Base-by-base conservation (phyloP, 352 stramenopile genomes). In the Halophytophthora batemanensis region DNA sequence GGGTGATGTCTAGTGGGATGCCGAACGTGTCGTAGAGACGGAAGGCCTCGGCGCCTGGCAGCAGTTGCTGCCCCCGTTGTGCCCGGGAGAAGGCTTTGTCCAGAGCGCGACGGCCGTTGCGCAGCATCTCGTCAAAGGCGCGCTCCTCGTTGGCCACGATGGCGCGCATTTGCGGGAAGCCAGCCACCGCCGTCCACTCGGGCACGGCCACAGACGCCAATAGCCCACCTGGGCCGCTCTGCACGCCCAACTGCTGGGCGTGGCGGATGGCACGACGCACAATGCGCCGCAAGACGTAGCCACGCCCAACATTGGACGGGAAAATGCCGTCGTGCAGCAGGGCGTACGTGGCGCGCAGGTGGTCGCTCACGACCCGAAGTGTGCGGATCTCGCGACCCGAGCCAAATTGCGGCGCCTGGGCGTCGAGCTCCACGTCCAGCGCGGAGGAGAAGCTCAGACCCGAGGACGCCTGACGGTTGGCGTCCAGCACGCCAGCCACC, bases 221-320 rank as follows among this genome's bases (percentile, higher is more conserved):
- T 7, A 62, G 60, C 15, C 58, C 53, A 43, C 66, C 58, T 29
- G 57, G 47, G 14, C 66, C 63, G 42, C 68, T 45, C 2, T 66
- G 28, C 7, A 91, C 77, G 31, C 74, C 73, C 23, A 75, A 71
- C 25, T 84, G 67, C 44, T 90, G 79, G 5, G 74, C 83, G 43
- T 85, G 70, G 10, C 80, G 77, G 52, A 93, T 90, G 3, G 76
- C 81, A 7, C 95, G 88, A n/a, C 95, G 81, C 38, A 98, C 73
- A 17, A 99, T 94, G 52, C 96, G 88, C 35, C 96, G 79, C 25
- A 99, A 57, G 13, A 98, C 95, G 66, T 99, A 99, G 21, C 96
- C 96, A 36, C 96, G 86, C 13, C 95, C 95, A 47, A 98, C 88
- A 54, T 98, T 98, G 6, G 87, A 98, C 18, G 96, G 96, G 50